Evolutionary conservation across 192 early-diverging fungal genomes (phyloP), one percentile per base, ranked within the genome.

Genomic region (Coemansia sp.): DNA sequence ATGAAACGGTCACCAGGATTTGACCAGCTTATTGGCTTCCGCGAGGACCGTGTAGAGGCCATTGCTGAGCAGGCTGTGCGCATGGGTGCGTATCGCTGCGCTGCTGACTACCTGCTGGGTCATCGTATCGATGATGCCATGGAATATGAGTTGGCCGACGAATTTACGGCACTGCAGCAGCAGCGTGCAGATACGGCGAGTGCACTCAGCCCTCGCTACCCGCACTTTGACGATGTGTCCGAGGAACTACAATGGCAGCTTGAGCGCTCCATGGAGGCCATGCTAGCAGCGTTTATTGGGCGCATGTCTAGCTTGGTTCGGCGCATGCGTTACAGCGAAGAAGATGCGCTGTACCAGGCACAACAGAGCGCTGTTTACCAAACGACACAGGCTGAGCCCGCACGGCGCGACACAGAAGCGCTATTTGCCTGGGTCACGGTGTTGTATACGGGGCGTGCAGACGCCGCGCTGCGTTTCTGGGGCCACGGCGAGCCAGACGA

Each of bases 391-490:
- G 57, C 54, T 21, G 73, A 51, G 50, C 60, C 61, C 11, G 40
- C 15, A 59, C 68, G 83, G 2, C 85, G 83, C 57, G 85, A 88
- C 60, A 82, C 88, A 1, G 90, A 92, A 63, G 75, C 87, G 1
- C 84, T 97, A 15, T 87, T 96, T 34, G 69, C 78, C 8, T 73
- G 93, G 21, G 81, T 97, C 7, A 85, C 89, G 5, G 71, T 85
- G 15, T 72, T 96, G 7, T 97, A 90, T 81, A 69, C 83, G 7
- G 85, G 91, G 52, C 83, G 88, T 9, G 87, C 89, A 11, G 91
- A 97, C 57, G 84, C 84, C 4, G 89, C 89, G 10, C 72, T 90
- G 20, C 83, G 76, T 5, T 91, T 90, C 76, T 93, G 91, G 91
- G 72, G 69, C 1, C 59, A 53, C 49, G 65, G 22, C 8, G 51